Conservation (phyloP, 306 rosid genomes). For the Gastrolobium bilobum region DNA sequence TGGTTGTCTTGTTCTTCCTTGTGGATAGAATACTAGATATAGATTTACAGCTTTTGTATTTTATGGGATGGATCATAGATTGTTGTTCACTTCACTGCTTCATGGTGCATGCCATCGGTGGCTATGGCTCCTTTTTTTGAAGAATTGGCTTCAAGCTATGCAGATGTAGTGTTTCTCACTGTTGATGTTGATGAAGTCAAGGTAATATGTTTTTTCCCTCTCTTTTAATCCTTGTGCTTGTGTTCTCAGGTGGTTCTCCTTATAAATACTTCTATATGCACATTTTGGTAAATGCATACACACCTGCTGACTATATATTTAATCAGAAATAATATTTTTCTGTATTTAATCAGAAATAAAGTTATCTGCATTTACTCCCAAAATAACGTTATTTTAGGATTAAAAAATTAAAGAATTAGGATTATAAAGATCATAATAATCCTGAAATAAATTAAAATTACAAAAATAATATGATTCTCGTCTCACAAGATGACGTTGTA, state of each 20-base stretch:
- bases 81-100: slow-evolving; percentile 88
- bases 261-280: slow-evolving; percentile 31
- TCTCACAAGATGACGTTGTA: too few species aligned
- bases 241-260: neutral
- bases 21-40: neutral
- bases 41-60: slow-evolving; percentile 7
- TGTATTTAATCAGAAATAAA: too few species aligned
- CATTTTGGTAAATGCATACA: slow-evolving; percentile 18
- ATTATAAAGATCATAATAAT: too few species aligned
- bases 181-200: slow-evolving; percentile 95
- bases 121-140: slow-evolving; percentile 83
- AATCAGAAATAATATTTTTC: too few species aligned
- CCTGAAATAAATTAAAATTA: too few species aligned
- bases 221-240: slow-evolving; percentile 14
- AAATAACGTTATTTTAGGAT: too few species aligned
- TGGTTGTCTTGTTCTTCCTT: neutral
- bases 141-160: slow-evolving; percentile 71
- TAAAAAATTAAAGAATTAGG: too few species aligned
- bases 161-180: slow-evolving; percentile 75
- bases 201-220: slow-evolving; percentile 57
- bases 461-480: too few species aligned
- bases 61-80: slow-evolving; percentile 60
- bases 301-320: neutral
- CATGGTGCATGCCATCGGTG: slow-evolving; percentile 98
- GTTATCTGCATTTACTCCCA: too few species aligned